Evolutionary conservation across 441 rosid species (phyloP).

Genomic region (Euphorbia celastroides): DNA sequence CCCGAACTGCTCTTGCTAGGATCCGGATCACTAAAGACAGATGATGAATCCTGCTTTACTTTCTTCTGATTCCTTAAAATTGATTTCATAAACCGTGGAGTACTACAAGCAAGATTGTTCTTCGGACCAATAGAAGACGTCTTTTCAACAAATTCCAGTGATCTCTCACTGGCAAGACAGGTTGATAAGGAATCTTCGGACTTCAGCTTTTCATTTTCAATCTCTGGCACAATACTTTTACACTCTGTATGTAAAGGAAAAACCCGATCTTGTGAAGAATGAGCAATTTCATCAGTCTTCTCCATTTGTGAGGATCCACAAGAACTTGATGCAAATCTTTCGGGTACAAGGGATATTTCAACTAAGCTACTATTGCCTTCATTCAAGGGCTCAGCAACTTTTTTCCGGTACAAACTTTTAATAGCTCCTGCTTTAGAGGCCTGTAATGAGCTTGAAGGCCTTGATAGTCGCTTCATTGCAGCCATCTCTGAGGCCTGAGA

Average conservation of each 20-base stretch:
- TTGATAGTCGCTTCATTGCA: constrained; percentile 64
- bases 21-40: constrained; percentile 31
- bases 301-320: constrained; percentile 26
- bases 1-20: constrained; percentile 34
- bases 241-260: constrained; percentile 21
- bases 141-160: constrained; percentile 19
- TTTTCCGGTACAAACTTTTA: constrained; percentile 54
- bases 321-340: constrained; percentile 26
- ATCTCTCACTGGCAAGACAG: constrained; percentile 18
- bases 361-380: constrained; percentile 42
- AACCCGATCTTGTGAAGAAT: constrained; percentile 24
- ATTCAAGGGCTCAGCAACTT: constrained; percentile 50
- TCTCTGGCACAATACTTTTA: constrained; percentile 22
- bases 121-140: constrained; percentile 21
- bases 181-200: constrained; percentile 24
- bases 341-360: constrained; percentile 65
- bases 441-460: constrained; percentile 39
- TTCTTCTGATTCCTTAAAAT: constrained; percentile 53
- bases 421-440: constrained; percentile 55
- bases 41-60: constrained; percentile 34
- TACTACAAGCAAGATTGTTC: constrained; percentile 27
- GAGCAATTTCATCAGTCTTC: constrained; percentile 28
- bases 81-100: constrained; percentile 43
- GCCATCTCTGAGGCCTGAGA: constrained; percentile 91
- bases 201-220: constrained; percentile 20